These are phyloP conservation scores for Sisymbrium altissimum DNA, from an alignment of 345 rosid genomes.

Conservation along the genomic window DNA sequence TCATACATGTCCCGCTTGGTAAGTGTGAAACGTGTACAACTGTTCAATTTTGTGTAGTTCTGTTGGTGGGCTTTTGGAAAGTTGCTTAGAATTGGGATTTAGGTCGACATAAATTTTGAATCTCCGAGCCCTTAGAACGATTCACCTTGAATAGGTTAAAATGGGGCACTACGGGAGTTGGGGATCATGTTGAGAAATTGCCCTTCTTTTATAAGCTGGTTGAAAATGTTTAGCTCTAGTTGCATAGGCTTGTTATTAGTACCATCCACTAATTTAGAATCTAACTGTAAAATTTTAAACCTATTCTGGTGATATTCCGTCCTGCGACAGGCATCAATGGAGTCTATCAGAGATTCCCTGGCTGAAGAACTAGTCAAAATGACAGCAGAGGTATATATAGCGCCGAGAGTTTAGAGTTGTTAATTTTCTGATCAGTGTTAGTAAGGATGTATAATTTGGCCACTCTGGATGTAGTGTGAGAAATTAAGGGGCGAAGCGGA, in stretches of 20 bases:
- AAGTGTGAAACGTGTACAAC: constrained; percentile 15
- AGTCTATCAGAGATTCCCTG: constrained; percentile 92
- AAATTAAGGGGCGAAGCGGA: constrained; percentile 73
- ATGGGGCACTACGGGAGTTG: constrained; percentile 3
- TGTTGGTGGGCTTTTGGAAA: constrained; percentile 16
- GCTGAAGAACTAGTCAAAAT: constrained; percentile 95
- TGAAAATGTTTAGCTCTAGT: not conserved
- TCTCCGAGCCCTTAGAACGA: not conserved
- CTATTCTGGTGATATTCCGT: not conserved
- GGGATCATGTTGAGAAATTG: constrained; percentile 12
- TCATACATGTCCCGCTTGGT: constrained; percentile 99
- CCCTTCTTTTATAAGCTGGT: constrained; percentile 7
- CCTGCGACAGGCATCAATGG: constrained; percentile 71
- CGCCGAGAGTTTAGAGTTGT: not conserved
- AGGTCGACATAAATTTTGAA: not conserved
- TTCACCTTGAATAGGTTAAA: constrained; percentile 16
- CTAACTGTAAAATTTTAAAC: not conserved
- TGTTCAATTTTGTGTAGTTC: not conserved
- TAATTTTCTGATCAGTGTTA: not conserved
- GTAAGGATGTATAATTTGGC: constrained; percentile 11
- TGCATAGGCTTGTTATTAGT: constrained; percentile 6
- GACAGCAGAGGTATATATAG: constrained; percentile 70
- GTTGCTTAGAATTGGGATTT: constrained; percentile 3
- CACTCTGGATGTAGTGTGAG: constrained; percentile 63
- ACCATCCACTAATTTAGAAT: constrained; percentile 1